phyloP scores from a whole-genome alignment of 2,329 filamentous ascomycete genomes.

The Diplodia intermedia region DNA sequence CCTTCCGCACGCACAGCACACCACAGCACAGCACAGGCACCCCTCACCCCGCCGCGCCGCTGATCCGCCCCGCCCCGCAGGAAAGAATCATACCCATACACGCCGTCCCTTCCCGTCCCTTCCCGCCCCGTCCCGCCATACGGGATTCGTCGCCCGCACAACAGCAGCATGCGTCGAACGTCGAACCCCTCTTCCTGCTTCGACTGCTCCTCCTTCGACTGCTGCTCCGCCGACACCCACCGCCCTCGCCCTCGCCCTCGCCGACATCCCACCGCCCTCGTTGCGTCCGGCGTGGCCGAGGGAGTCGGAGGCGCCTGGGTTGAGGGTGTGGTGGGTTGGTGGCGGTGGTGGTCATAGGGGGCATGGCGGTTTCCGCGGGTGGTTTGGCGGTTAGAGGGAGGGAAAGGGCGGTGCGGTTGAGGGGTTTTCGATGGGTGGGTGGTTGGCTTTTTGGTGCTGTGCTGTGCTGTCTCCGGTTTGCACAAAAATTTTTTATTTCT shows the following conservation, averaged over 20 bases:
- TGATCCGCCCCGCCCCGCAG: neutral
- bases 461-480: too few relatives aligned
- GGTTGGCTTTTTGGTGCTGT: too few relatives aligned
- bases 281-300: neutral
- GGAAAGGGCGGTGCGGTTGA: too few relatives aligned
- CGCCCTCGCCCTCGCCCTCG: neutral
- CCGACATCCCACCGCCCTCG: neutral
- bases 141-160: neutral
- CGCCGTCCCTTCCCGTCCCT: neutral
- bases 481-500: too few relatives aligned
- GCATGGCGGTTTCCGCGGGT: neutral
- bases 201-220: too few relatives aligned
- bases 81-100: neutral
- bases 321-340: neutral
- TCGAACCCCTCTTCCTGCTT: neutral
- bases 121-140: neutral
- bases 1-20: too few relatives aligned
- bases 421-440: too few relatives aligned
- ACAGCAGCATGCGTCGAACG: neutral
- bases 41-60: too few relatives aligned
- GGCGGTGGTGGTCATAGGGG: neutral
- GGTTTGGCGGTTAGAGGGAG: neutral
- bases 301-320: neutral
- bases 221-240: too few relatives aligned
- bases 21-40: neutral